Conservation (phyloP, 306 rosid species). For the Glycine soja region DNA sequence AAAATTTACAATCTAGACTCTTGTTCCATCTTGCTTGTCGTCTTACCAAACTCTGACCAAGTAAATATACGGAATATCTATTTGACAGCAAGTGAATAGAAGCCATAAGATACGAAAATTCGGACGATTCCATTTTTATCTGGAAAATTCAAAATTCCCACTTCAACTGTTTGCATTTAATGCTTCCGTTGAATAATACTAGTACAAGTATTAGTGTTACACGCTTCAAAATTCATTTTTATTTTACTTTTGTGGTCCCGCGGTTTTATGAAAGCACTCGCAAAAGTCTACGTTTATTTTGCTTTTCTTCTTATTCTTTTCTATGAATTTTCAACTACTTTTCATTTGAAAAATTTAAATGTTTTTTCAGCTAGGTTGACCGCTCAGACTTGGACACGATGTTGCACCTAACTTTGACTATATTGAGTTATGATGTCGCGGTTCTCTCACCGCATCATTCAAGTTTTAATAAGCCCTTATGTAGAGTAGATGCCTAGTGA, state of each 20-base stretch:
- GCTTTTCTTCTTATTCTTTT: neutral
- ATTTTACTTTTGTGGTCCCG: neutral
- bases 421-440: neutral
- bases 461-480: neutral
- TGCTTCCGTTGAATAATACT: neutral
- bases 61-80: slow-evolving; percentile 28
- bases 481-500: neutral
- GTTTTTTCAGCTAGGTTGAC: slow-evolving; percentile 57
- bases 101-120: slow-evolving; percentile 39
- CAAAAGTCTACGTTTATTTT: slow-evolving; percentile 11
- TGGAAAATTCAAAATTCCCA: slow-evolving; percentile 11
- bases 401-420: slow-evolving; percentile 57
- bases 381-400: neutral
- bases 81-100: slow-evolving; percentile 23
- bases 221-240: neutral
- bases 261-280: too few species aligned
- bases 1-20: slow-evolving; percentile 1
- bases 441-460: slow-evolving; percentile 20
- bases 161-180: neutral
- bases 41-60: slow-evolving; percentile 29
- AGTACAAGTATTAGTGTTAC: neutral
- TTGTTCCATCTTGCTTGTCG: slow-evolving; percentile 17
- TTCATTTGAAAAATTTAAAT: slow-evolving; percentile 42
- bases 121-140: slow-evolving; percentile 14
- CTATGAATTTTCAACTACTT: slow-evolving; percentile 13